Evolutionary conservation across 2,329 filamentous ascomycete species (phyloP).

Genomic region (Curvularia lunata): DNA sequence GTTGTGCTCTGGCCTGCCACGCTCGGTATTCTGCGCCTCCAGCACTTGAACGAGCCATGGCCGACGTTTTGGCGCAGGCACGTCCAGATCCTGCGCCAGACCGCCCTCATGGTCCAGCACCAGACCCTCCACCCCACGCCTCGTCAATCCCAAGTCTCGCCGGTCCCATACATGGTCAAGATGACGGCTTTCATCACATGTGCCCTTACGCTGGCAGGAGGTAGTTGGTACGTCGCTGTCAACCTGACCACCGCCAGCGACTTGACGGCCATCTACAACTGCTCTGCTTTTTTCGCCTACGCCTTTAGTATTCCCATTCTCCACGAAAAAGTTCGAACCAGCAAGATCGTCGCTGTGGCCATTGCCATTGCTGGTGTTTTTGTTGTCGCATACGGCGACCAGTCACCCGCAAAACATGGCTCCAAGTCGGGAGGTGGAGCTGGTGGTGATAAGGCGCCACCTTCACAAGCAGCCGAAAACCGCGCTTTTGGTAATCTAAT

Average conservation of each 20-base stretch:
- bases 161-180: slow-evolving; percentile 75
- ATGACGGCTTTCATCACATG: slow-evolving; percentile 84
- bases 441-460: slow-evolving; percentile 56
- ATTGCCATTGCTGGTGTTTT: slow-evolving; percentile 90
- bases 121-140: slow-evolving; percentile 71
- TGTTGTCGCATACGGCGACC: slow-evolving; percentile 92
- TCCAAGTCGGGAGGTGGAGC: slow-evolving; percentile 62
- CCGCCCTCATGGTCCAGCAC: slow-evolving; percentile 84
- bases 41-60: slow-evolving; percentile 82
- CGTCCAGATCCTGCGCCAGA: slow-evolving; percentile 66
- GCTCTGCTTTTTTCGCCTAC: slow-evolving; percentile 97
- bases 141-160: slow-evolving; percentile 56
- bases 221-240: slow-evolving; percentile 95
- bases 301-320: slow-evolving; percentile 92
- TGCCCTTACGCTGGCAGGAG: slow-evolving; percentile 85
- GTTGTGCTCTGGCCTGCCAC: slow-evolving; percentile 85
- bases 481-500: slow-evolving; percentile 86
- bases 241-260: slow-evolving; percentile 92
- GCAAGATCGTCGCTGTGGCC: slow-evolving; percentile 85
- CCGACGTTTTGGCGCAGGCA: slow-evolving; percentile 82
- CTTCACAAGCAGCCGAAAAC: slow-evolving; percentile 64
- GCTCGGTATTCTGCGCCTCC: slow-evolving; percentile 77
- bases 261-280: slow-evolving; percentile 98
- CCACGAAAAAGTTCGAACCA: slow-evolving; percentile 79
- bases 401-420: slow-evolving; percentile 60